phyloP scores from a whole-genome alignment of 2,329 filamentous ascomycete genomes.

The Lithohypha guttulata region DNA sequence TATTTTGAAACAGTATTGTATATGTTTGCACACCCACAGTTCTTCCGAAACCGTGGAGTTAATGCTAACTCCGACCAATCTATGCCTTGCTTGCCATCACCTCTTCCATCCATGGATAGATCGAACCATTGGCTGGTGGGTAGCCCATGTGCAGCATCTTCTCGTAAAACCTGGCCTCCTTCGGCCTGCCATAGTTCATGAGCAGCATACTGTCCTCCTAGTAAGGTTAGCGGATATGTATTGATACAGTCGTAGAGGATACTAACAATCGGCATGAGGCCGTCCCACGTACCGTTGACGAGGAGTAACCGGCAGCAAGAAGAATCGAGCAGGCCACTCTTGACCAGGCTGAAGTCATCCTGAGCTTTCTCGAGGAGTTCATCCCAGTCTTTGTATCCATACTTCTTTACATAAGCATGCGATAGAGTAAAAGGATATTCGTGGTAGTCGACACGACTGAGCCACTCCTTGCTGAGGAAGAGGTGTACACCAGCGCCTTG shows the following conservation, averaged over 20 bases:
- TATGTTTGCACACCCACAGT: too few relatives aligned
- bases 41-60: too few relatives aligned
- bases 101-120: constrained; percentile 21
- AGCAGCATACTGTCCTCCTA: constrained; percentile 51
- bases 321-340: constrained; percentile 46
- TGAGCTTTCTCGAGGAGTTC: constrained; percentile 46
- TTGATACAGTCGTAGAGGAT: too few relatives aligned
- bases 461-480: constrained; percentile 50
- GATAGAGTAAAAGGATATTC: constrained; percentile 53
- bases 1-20: too few relatives aligned
- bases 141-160: constrained; percentile 58
- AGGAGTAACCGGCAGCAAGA: constrained; percentile 49
- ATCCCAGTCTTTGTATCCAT: constrained; percentile 48
- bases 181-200: constrained; percentile 53
- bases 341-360: constrained; percentile 52
- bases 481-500: constrained; percentile 55
- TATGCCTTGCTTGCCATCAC: constrained; percentile 12
- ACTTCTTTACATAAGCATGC: constrained; percentile 50
- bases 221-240: too few relatives aligned
- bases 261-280: constrained; percentile 58
- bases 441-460: constrained; percentile 51
- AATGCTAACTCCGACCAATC: too few relatives aligned
- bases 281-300: constrained; percentile 53
- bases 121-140: constrained; percentile 29
- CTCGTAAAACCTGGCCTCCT: constrained; percentile 55